These are phyloP conservation scores for Musa beccarii DNA, from an alignment of 176 grass and related monocot species.

Conservation along the genomic window DNA sequence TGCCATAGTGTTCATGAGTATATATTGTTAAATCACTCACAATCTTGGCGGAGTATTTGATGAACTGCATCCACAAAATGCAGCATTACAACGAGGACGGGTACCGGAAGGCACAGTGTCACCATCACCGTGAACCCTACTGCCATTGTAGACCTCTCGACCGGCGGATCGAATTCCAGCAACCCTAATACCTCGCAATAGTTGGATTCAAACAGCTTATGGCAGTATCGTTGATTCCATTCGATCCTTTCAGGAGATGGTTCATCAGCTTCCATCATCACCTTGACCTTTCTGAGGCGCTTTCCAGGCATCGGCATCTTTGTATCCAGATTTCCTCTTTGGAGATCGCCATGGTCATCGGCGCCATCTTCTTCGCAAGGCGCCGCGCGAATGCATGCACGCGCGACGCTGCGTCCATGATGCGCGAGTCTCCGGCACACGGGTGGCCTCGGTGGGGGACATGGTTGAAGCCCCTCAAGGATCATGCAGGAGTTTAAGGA, in stretches of 20 bases:
- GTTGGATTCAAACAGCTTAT: conserved; percentile 24
- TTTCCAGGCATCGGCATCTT: neutral
- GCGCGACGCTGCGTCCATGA: too few species aligned
- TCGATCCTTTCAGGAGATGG: neutral
- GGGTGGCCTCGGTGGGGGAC: neutral
- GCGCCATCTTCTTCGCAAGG: neutral
- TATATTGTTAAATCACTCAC: neutral
- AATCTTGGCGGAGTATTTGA: conserved; percentile 22
- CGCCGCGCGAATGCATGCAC: neutral
- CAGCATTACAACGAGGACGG: conserved; percentile 31
- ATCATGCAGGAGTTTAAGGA: neutral
- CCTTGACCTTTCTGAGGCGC: neutral
- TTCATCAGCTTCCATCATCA: neutral
- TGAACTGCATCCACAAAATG: conserved; percentile 33
- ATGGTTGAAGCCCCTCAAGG: neutral
- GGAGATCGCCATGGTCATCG: neutral
- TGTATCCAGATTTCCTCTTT: neutral
- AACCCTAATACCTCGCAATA: conserved; percentile 21
- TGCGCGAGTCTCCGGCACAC: neutral
- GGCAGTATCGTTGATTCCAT: conserved; percentile 7
- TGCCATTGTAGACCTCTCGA: conserved; percentile 22
- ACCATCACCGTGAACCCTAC: conserved; percentile 38
- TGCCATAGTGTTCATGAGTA: too few species aligned
- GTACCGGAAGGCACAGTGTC: conserved; percentile 34
- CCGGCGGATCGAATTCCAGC: conserved; percentile 27